phyloP scores from a whole-genome alignment of 106 monocot genomes.

The Apostasia ramifera region DNA sequence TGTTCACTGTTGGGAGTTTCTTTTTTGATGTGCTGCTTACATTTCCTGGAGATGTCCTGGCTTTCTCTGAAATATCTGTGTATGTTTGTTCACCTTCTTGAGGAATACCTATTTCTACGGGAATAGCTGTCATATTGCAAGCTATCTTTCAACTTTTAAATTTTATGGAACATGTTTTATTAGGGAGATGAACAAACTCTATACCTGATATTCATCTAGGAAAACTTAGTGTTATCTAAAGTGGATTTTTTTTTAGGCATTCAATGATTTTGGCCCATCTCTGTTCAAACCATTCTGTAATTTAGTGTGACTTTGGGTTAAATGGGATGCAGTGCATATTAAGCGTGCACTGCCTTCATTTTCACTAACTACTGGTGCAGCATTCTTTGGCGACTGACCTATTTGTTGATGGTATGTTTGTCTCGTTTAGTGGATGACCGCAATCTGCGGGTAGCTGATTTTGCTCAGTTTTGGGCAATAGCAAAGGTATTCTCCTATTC shows the following conservation, averaged over 20 bases:
- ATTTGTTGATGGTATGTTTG: constrained; percentile 91
- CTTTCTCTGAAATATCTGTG: neutral
- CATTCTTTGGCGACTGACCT: constrained; percentile 82
- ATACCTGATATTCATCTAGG: neutral
- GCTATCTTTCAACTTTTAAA: neutral
- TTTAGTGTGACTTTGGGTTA: constrained; percentile 49
- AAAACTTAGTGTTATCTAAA: constrained; percentile 4
- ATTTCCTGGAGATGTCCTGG: too few relatives aligned
- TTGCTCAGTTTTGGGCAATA: constrained; percentile 99
- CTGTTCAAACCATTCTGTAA: constrained; percentile 23
- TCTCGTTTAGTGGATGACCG: constrained; percentile 99
- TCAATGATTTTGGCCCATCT: constrained; percentile 17
- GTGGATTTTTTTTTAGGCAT: constrained; percentile 9
- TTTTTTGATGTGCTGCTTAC: too few relatives aligned
- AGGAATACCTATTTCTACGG: neutral
- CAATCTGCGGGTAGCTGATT: constrained; percentile 99
- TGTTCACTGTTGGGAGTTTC: too few relatives aligned
- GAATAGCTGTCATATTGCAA: neutral
- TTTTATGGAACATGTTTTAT: neutral
- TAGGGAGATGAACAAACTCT: neutral
- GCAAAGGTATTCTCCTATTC: constrained; percentile 87
- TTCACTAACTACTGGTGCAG: constrained; percentile 78
- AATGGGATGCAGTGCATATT: constrained; percentile 38
- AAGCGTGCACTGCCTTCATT: constrained; percentile 53
- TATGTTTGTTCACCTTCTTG: neutral